Conservation (phyloP, 2,329 filamentous ascomycete genomes). For the Colletotrichum spinosum region DNA sequence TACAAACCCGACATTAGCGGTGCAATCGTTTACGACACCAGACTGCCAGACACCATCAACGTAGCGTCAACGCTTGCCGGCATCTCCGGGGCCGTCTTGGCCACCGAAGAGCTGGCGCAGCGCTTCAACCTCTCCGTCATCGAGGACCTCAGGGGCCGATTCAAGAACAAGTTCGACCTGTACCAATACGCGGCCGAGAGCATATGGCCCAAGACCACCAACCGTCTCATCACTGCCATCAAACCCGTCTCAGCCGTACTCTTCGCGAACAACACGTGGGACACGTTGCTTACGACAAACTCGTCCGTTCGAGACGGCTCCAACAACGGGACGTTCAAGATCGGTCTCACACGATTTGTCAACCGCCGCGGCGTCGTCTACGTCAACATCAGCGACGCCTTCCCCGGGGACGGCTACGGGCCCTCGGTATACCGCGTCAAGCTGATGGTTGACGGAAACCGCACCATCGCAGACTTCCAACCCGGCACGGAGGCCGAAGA, state of each 20-base stretch:
- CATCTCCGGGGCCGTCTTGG: background rate
- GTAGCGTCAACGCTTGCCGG: conserved; percentile 15
- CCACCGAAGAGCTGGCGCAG: conserved; percentile 14
- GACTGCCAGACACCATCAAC: conserved; percentile 21
- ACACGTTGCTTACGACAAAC: conserved; percentile 4
- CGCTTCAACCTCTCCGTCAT: conserved; percentile 13
- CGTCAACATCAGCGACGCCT: conserved; percentile 14
- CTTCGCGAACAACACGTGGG: conserved; percentile 21
- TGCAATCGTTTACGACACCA: conserved; percentile 16
- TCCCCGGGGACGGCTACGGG: conserved; percentile 16
- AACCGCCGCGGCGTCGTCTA: background rate
- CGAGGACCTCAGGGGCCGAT: conserved; percentile 16
- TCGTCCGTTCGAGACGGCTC: conserved; percentile 15
- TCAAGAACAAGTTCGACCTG: conserved; percentile 16
- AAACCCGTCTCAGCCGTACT: conserved; percentile 4
- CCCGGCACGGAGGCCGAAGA: conserved; percentile 13
- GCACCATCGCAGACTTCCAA: conserved; percentile 15
- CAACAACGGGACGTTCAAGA: conserved; percentile 15
- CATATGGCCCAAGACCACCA: conserved; percentile 14
- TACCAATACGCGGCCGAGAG: conserved; percentile 9
- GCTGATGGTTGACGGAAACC: conserved; percentile 1
- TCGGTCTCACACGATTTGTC: background rate
- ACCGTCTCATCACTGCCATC: conserved; percentile 18
- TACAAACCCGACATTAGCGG: conserved; percentile 18
- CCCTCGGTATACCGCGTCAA: conserved; percentile 8